These are phyloP conservation scores for Spathaspora jeffriesii DNA, from an alignment of 1,139 yeast genomes.

Conservation along the genomic window DNA sequence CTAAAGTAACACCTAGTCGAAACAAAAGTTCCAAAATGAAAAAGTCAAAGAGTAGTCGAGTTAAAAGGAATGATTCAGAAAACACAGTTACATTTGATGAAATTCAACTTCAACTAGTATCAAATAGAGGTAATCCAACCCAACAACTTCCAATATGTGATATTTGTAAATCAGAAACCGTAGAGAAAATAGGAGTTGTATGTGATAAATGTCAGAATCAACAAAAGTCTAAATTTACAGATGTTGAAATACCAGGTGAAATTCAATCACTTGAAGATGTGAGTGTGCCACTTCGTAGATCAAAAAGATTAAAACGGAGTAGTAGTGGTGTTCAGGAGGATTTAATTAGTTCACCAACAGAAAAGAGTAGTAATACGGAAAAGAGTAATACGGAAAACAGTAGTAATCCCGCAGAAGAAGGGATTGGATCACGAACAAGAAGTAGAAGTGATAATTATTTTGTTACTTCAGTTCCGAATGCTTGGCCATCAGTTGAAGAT, in stretches of 20 bases:
- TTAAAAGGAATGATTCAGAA: not conserved
- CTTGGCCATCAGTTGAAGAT: not conserved
- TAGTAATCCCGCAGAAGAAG: not conserved
- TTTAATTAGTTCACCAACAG: no score
- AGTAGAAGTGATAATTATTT: not conserved
- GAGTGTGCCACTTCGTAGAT: not conserved
- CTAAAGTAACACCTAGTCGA: no score
- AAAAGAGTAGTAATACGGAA: not conserved
- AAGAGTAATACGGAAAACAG: no score
- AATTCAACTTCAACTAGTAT: not conserved
- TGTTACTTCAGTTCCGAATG: not conserved
- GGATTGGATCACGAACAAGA: not conserved
- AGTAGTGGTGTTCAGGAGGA: no score
- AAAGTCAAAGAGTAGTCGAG: not conserved
- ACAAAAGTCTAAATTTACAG: no score
- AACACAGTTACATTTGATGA: constrained; percentile 3
- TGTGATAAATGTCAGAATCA: no score
- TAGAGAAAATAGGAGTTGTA: no score
- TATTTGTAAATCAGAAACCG: not conserved
- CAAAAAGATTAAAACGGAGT: not conserved
- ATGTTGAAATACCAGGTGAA: no score
- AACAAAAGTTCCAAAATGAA: not conserved
- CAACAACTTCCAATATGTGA: not conserved
- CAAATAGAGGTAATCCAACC: not conserved
- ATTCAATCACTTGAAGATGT: no score